phyloP scores from a whole-genome alignment of 2,329 filamentous ascomycete species.

The Pseudocercospora crystallina region DNA sequence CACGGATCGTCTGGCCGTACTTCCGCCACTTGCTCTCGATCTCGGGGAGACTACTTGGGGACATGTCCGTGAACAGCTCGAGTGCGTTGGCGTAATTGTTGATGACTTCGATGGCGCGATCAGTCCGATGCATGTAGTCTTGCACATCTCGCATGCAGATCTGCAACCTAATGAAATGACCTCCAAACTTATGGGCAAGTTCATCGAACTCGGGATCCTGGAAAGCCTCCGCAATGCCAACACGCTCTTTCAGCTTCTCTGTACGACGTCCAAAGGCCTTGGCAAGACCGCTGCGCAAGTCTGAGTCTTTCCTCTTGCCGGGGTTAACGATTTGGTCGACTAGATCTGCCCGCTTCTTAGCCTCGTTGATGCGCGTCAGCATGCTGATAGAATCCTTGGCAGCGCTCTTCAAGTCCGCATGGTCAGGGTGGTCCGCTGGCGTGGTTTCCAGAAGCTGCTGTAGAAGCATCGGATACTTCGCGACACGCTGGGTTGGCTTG shows the following conservation, averaged over 20 bases:
- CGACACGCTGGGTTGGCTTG: slow-evolving; percentile 91
- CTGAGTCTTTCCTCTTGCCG: slow-evolving; percentile 75
- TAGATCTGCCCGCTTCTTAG: slow-evolving; percentile 90
- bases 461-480: slow-evolving; percentile 89
- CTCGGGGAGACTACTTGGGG: slow-evolving; percentile 73
- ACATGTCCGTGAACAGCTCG: slow-evolving; percentile 73
- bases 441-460: slow-evolving; percentile 77
- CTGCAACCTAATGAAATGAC: slow-evolving; percentile 88
- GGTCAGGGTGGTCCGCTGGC: slow-evolving; percentile 79
- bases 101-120: slow-evolving; percentile 77
- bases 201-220: slow-evolving; percentile 82
- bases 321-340: slow-evolving; percentile 80
- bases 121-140: slow-evolving; percentile 79
- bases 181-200: slow-evolving; percentile 81
- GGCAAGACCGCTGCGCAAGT: slow-evolving; percentile 78
- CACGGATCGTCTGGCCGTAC: slow-evolving; percentile 82
- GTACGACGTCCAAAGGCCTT: slow-evolving; percentile 88
- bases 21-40: slow-evolving; percentile 92
- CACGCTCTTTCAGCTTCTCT: slow-evolving; percentile 76
- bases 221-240: slow-evolving; percentile 63
- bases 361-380: slow-evolving; percentile 77
- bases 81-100: slow-evolving; percentile 78
- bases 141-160: slow-evolving; percentile 93
- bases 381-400: slow-evolving; percentile 67
- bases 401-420: slow-evolving; percentile 65